Evolutionary conservation across 352 stramenopile species (phyloP), one percentile per base, ranked within the genome.

Genomic region (Phytopythium litorale): DNA sequence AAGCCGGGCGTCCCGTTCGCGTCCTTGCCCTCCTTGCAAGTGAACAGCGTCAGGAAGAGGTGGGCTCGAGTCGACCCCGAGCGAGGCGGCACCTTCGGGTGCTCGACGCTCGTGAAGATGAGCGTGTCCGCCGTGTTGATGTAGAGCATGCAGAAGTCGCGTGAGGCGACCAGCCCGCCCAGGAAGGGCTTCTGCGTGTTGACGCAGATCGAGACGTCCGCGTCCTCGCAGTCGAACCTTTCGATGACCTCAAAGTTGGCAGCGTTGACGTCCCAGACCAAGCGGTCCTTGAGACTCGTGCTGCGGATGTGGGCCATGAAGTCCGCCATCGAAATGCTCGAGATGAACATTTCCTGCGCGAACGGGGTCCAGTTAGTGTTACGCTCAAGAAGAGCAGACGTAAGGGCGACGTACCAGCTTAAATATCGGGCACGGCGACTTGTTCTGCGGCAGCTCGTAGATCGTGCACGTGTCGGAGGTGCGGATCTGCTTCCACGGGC

Each of bases 181-280:
- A 86, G 63, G 61, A 86, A 84, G 25, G 73, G 46, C 58, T 87
- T 84, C 53, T 89, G 79, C 18, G 67, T 73, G 63, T 89, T 87
- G 45, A 84, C 70, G 25, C 70, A 72, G 18, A 83, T 64, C 35
- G 54, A 76, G 28, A 79, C 64, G 3, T 58, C 54, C 23, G 65
- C 65, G 61, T 80, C 66, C 7, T 66, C 43, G 37, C 19, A 67
- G 53, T 73, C 63, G 52, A 78, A 81, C 3, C 62, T 67, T 51
- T 89, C 74, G 30, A 87, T 67, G 13, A 86, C 66, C 50, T 79
- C 67, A 64, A 82, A 82, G 30, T 71, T 66, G 13, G 68, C 76
- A 42, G 81, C 65, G 60, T 84, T 84, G 28, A 73, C 58, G 65
- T 89, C 75, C 79, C 79, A 89, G 15, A 81, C 60, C 4, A 57